Base-by-base conservation (phyloP, 441 rosid species). In the Adansonia grandidieri region DNA sequence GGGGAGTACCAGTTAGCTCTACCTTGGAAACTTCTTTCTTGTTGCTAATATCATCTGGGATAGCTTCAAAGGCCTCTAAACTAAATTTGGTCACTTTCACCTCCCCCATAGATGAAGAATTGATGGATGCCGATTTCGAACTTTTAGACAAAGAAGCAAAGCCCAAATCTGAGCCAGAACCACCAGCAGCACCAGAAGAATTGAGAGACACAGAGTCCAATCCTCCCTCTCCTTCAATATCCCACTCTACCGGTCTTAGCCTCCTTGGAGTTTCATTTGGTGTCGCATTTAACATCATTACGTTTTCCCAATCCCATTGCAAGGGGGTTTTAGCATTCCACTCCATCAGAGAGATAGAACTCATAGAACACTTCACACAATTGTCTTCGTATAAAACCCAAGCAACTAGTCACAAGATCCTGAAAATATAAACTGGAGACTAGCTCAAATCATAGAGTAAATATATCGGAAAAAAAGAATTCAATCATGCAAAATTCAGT, bases 241-340 rank as follows among this genome's bases (percentile, higher is more conserved):
- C 96, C 93, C 93, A 88, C 71, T 88, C 94, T 60, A 82, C 53
- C 47, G 80, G 84, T 67, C 60, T 83, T 56, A 82, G 80, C 79
- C 87, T 89, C 82, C 87, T 88, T 9, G 90, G 81, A 77, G 71
- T 84, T 65, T 90, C 98, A 19, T 85, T 73, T 22, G 91, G 69
- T 62, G 84, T 83, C n/a, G 87, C 56, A 80, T 84, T 85, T 76
- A 90, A 88, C 85, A 86, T 87, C 57, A 85, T 82, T 7, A 88
- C 80, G 65, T 85, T 89, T 37, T 95, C 97, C 95, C 91, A 92
- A 63, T 92, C 97, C 93, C 98, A 93, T 77, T 83, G 93, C 71
- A 84, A 74, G 40, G 91, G 80, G 70, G 87, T 84, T 84, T 91
- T 92, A 0, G 86, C 74, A 80, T 93, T 93, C 93, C 96, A 91